Conservation (phyloP, 2,329 filamentous ascomycete genomes). For the Lizonia empirigonia region DNA sequence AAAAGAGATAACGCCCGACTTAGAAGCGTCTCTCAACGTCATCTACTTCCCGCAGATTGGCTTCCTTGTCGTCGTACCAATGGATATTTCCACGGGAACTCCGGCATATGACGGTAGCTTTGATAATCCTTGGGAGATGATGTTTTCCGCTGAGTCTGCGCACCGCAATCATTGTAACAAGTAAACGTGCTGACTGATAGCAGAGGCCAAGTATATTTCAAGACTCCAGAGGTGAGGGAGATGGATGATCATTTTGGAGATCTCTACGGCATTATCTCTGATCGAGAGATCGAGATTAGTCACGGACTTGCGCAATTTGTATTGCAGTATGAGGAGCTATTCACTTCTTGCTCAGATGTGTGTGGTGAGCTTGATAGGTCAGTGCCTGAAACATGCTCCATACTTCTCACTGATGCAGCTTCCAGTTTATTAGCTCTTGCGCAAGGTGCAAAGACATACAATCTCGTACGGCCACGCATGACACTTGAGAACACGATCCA, state of each 20-base stretch:
- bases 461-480: slow-evolving; percentile 72
- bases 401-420: slow-evolving; percentile 23
- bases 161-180: background rate
- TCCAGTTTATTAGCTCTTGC: slow-evolving; percentile 76
- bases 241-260: slow-evolving; percentile 85
- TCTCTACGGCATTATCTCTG: slow-evolving; percentile 84
- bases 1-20: slow-evolving; percentile 63
- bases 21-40: slow-evolving; percentile 68
- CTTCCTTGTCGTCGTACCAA: slow-evolving; percentile 77
- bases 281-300: slow-evolving; percentile 87
- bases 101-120: slow-evolving; percentile 67
- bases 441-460: slow-evolving; percentile 75
- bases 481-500: slow-evolving; percentile 71
- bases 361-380: slow-evolving; percentile 82
- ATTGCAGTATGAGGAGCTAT: slow-evolving; percentile 68
- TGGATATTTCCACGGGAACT: slow-evolving; percentile 63
- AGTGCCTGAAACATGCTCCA: background rate
- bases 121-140: slow-evolving; percentile 73
- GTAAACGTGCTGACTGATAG: background rate
- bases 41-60: slow-evolving; percentile 92
- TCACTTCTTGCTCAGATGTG: slow-evolving; percentile 74
- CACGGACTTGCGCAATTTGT: slow-evolving; percentile 75
- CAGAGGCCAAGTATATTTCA: slow-evolving; percentile 75
- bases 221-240: slow-evolving; percentile 78
- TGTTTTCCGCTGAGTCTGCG: slow-evolving; percentile 69